Percentiles rank a stretch among this genome's conserved stretches.
Conservation (phyloP, 306 rosid genomes). For the Hippophae tibetana region DNA sequence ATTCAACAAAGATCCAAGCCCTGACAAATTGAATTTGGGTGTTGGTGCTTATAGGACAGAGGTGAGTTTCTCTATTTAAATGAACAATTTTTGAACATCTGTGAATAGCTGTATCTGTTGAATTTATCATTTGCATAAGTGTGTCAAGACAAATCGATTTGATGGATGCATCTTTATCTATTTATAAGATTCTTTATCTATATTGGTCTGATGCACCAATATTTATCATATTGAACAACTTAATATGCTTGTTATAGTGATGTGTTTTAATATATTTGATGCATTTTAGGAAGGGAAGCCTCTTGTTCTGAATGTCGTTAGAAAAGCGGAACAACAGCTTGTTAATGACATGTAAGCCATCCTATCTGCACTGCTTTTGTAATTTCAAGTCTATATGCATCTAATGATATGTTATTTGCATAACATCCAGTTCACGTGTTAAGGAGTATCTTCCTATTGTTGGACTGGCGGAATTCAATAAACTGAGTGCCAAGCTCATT, state of each 20-base stretch:
- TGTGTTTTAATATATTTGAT: too few species aligned
- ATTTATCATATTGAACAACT: too few species aligned
- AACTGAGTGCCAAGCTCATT: conserved; percentile 86
- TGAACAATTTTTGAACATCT: background rate
- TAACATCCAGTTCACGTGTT: conserved; percentile 54
- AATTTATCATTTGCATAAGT: too few species aligned
- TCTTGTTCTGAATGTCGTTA: conserved; percentile 86
- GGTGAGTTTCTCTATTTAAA: conserved; percentile 31
- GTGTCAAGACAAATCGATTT: too few species aligned
- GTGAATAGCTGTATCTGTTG: too few species aligned
- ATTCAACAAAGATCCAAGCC: conserved; percentile 85
- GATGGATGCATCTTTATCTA: too few species aligned
- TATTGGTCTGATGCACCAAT: too few species aligned
- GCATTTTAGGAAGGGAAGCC: conserved; percentile 78
- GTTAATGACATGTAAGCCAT: conserved; percentile 55
- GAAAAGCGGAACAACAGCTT: conserved; percentile 64
- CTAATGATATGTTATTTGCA: background rate
- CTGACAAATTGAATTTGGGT: conserved; percentile 79
- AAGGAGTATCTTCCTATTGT: conserved; percentile 89
- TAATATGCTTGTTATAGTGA: too few species aligned
- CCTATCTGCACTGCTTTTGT: background rate
- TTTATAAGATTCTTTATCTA: too few species aligned
- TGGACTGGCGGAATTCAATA: conserved; percentile 82
- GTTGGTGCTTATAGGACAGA: conserved; percentile 99
- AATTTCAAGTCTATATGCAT: background rate